Conservation (phyloP, 148 eudicot species). For the Silene latifolia region DNA sequence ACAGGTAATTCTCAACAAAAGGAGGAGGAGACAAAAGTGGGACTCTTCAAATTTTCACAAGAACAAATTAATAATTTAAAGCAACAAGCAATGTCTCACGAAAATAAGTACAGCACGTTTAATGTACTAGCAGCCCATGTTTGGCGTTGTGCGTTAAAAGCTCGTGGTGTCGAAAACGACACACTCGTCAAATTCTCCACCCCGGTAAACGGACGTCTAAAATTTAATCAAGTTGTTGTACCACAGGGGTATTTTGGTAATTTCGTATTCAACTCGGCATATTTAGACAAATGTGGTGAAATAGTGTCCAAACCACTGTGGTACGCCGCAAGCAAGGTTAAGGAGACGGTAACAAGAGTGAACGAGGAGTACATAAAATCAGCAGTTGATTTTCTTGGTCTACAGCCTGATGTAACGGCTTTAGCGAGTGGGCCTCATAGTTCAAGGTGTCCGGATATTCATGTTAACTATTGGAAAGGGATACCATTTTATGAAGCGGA, state of each 20-base stretch:
- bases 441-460: slow-evolving; percentile 24
- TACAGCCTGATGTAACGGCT: slow-evolving; percentile 26
- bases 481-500: slow-evolving; percentile 27
- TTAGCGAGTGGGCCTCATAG: slow-evolving; percentile 26
- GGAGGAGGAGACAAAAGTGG: too few species aligned
- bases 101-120: too few species aligned
- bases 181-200: slow-evolving; percentile 11
- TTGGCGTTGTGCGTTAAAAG: too few species aligned
- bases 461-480: slow-evolving; percentile 27
- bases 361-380: slow-evolving; percentile 30
- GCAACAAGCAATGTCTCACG: too few species aligned
- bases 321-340: slow-evolving; percentile 29
- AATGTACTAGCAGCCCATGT: too few species aligned
- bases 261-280: slow-evolving; percentile 26
- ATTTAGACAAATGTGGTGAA: slow-evolving; percentile 20
- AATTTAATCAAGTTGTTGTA: slow-evolving; percentile 8
- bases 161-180: too few species aligned
- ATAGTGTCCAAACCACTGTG: slow-evolving; percentile 23
- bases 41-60: too few species aligned
- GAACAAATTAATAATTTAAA: too few species aligned
- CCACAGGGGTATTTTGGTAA: slow-evolving; percentile 35
- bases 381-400: slow-evolving; percentile 25
- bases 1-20: too few species aligned
- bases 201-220: slow-evolving; percentile 27
- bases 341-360: slow-evolving; percentile 24